Evolutionary conservation across 2,329 filamentous ascomycete species (phyloP).

Genomic region (Purpureocillium lavendulum): DNA sequence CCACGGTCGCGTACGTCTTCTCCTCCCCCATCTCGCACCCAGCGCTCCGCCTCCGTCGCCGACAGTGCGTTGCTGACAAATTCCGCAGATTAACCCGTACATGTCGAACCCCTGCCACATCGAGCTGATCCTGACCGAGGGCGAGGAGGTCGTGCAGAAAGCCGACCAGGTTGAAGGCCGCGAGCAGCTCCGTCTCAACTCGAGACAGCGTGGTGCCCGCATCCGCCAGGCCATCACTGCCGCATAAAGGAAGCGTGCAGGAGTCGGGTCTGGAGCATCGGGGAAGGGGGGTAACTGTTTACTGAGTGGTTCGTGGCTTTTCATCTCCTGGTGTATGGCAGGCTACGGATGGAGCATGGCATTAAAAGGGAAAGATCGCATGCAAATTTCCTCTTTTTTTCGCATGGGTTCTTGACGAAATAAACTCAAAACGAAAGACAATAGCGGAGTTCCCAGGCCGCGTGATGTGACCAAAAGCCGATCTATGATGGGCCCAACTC

Average conservation of each 20-base stretch:
- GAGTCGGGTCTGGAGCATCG: slow-evolving; percentile 3
- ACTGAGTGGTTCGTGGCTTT: slow-evolving; percentile 25
- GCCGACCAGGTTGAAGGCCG: slow-evolving; percentile 70
- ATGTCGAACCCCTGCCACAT: slow-evolving; percentile 99
- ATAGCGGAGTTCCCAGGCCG: neutral
- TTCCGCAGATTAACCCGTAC: slow-evolving; percentile 91
- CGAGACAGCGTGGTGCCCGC: slow-evolving; percentile 80
- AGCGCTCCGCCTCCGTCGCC: too few relatives aligned
- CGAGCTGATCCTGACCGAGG: slow-evolving; percentile 98
- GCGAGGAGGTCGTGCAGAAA: slow-evolving; percentile 93
- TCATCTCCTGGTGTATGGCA: slow-evolving; percentile 30
- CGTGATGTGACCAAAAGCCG: too few relatives aligned
- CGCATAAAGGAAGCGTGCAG: slow-evolving; percentile 37
- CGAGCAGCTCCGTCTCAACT: slow-evolving; percentile 64
- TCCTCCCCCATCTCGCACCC: too few relatives aligned
- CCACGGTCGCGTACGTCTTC: slow-evolving; percentile 88
- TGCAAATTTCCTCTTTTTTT: slow-evolving; percentile 21
- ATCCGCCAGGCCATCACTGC: slow-evolving; percentile 56
- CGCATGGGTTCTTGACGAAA: slow-evolving; percentile 28
- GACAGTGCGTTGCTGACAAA: too few relatives aligned
- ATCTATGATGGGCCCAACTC: too few relatives aligned
- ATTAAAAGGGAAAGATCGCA: slow-evolving; percentile 26
- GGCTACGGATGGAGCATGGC: slow-evolving; percentile 28
- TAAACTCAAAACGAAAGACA: slow-evolving; percentile 15
- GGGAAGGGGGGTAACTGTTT: slow-evolving; percentile 4